Conservation (phyloP, 495 filamentous ascomycete species). For the Achaetomiella virescens region DNA sequence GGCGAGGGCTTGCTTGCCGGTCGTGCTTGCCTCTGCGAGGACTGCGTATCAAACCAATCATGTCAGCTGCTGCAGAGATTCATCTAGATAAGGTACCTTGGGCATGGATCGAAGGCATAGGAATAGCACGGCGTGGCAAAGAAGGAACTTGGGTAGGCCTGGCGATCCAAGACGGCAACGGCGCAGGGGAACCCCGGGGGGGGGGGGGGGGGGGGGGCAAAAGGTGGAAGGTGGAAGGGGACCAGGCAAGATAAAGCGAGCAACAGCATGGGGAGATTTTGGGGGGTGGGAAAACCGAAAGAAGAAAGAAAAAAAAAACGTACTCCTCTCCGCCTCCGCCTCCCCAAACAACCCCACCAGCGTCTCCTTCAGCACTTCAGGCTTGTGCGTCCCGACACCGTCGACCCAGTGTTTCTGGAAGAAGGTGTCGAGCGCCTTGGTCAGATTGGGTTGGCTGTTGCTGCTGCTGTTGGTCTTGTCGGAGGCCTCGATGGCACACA, state of each 20-base stretch:
- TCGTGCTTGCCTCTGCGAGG: conserved; percentile 30
- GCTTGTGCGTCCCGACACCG: conserved; percentile 40
- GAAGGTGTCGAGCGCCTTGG: conserved; percentile 42
- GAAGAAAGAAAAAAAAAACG: background rate
- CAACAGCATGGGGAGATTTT: no score
- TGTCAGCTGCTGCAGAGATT: background rate
- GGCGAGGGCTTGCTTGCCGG: conserved; percentile 47
- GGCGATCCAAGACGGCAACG: no score
- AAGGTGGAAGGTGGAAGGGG: no score
- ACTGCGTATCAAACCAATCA: conserved; percentile 10
- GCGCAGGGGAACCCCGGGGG: no score
- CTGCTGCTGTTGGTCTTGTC: conserved; percentile 4
- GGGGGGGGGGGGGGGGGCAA: no score
- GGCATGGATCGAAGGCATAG: no score
- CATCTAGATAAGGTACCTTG: background rate
- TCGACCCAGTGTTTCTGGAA: conserved; percentile 56
- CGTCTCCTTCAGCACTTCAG: conserved; percentile 42
- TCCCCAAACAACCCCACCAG: conserved; percentile 48
- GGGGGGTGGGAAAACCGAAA: no score
- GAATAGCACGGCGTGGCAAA: no score
- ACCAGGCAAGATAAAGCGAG: no score
- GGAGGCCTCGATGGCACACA: conserved; percentile 31
- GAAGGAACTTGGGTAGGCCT: no score
- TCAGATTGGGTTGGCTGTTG: conserved; percentile 41
- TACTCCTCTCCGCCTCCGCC: conserved; percentile 37